phyloP scores from a whole-genome alignment of 2,329 filamentous ascomycete species.

The Phaeosphaeriaceae sp. region DNA sequence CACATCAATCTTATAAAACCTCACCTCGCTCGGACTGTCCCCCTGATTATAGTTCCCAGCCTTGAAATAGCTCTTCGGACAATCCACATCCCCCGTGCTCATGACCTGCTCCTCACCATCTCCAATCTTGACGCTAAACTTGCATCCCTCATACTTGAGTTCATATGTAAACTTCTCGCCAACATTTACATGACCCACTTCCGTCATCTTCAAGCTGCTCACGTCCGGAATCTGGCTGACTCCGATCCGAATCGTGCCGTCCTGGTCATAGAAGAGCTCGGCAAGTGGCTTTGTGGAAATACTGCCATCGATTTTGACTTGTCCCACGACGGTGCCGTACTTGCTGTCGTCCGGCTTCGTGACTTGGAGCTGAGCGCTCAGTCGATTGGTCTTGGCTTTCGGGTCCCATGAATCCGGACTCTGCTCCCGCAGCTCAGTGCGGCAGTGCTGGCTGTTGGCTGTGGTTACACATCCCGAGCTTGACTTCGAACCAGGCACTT shows the following conservation, averaged over 20 bases:
- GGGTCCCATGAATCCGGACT: slow-evolving; percentile 44
- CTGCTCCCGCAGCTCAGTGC: slow-evolving; percentile 52
- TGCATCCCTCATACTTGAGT: slow-evolving; percentile 46
- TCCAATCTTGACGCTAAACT: slow-evolving; percentile 31
- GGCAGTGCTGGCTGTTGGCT: slow-evolving; percentile 51
- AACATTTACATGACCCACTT: slow-evolving; percentile 43
- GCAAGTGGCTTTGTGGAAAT: slow-evolving; percentile 50
- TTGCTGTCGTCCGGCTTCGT: slow-evolving; percentile 40
- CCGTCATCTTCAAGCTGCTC: slow-evolving; percentile 39
- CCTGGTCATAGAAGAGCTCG: slow-evolving; percentile 50
- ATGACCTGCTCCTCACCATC: slow-evolving; percentile 14
- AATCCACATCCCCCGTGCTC: slow-evolving; percentile 22
- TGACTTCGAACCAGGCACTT: slow-evolving; percentile 43
- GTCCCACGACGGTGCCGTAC: slow-evolving; percentile 50
- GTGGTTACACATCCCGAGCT: slow-evolving; percentile 50
- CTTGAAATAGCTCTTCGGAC: slow-evolving; percentile 30
- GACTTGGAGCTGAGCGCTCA: slow-evolving; percentile 43
- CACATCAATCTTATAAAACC: slow-evolving; percentile 24
- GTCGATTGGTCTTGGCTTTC: slow-evolving; percentile 38
- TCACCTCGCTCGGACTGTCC: slow-evolving; percentile 22
- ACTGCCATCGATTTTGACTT: slow-evolving; percentile 48
- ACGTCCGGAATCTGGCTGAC: slow-evolving; percentile 47
- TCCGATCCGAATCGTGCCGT: slow-evolving; percentile 47
- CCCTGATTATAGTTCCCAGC: slow-evolving; percentile 35
- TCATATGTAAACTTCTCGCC: slow-evolving; percentile 48